A percentile compares a stretch with the other conserved stretches of the same genome.
phyloP scores from a whole-genome alignment of 352 stramenopile species.

The Pythium coloratum region DNA sequence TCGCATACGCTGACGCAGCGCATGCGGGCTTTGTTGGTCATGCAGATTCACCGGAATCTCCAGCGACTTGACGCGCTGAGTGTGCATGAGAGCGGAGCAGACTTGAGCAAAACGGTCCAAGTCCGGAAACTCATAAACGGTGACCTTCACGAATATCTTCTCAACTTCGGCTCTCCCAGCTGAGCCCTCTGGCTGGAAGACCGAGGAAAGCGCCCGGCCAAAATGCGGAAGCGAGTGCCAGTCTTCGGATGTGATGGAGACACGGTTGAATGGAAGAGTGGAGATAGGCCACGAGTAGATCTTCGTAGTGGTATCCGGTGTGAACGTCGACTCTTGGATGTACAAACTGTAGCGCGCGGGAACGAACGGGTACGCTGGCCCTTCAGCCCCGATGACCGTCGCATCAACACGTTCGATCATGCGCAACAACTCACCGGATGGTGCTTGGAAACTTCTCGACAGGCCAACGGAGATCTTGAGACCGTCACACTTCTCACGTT shows the following conservation, averaged over 20 bases:
- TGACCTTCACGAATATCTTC: no score
- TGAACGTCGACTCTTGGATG: background rate
- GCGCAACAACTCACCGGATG: no score
- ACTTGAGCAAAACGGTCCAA: no score
- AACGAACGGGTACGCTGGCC: background rate
- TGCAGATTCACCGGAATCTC: no score
- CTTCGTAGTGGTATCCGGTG: background rate
- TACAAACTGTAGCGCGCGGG: background rate
- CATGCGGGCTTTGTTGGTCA: no score
- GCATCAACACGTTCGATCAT: background rate
- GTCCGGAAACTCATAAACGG: no score
- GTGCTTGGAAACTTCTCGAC: no score
- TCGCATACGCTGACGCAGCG: background rate
- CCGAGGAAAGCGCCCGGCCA: background rate
- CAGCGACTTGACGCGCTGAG: no score
- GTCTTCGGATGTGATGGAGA: background rate
- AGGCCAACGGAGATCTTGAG: background rate
- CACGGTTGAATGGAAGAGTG: background rate
- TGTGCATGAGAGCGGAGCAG: no score
- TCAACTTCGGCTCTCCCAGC: no score
- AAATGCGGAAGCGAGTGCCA: background rate
- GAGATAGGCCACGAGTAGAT: background rate
- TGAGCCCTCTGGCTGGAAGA: background rate
- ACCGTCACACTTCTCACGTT: background rate
- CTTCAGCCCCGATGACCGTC: background rate